phyloP scores from a whole-genome alignment of 257 asterid genomes.

The Solanum pinnatisectum region DNA sequence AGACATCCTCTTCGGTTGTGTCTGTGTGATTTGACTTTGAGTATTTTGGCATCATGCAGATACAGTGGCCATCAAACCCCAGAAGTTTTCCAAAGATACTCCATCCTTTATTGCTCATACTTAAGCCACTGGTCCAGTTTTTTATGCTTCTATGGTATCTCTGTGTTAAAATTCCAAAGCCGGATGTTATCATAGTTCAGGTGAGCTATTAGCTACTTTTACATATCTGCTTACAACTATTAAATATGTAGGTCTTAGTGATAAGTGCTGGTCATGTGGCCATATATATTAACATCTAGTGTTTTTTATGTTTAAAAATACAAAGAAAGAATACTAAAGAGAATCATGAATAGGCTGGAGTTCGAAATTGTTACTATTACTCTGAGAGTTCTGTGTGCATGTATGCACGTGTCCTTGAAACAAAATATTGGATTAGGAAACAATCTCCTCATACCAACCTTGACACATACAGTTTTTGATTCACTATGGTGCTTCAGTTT shows the following conservation, averaged over 20 bases:
- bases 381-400: not conserved
- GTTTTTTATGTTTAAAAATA: not conserved
- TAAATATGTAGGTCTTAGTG: not conserved
- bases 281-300: not conserved
- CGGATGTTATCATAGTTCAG: constrained; percentile 89
- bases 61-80: constrained; percentile 65
- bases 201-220: constrained; percentile 25
- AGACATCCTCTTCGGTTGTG: not conserved
- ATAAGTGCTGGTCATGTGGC: not conserved
- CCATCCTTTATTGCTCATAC: constrained; percentile 64
- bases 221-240: not conserved
- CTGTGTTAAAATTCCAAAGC: constrained; percentile 74
- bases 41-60: constrained; percentile 38
- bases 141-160: constrained; percentile 87
- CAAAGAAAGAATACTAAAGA: not conserved
- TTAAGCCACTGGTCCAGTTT: constrained; percentile 78
- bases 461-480: not conserved
- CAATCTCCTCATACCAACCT: not conserved
- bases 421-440: not conserved
- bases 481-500: not conserved
- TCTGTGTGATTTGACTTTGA: not conserved
- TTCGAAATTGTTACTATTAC: not conserved
- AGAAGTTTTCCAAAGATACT: constrained; percentile 56
- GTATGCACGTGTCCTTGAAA: not conserved
- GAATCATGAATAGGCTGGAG: not conserved